Percentiles rank a stretch among this genome's conserved stretches.
phyloP scores from a whole-genome alignment of 768 basidiomycete genomes.

The Termitomyces sp. region DNA sequence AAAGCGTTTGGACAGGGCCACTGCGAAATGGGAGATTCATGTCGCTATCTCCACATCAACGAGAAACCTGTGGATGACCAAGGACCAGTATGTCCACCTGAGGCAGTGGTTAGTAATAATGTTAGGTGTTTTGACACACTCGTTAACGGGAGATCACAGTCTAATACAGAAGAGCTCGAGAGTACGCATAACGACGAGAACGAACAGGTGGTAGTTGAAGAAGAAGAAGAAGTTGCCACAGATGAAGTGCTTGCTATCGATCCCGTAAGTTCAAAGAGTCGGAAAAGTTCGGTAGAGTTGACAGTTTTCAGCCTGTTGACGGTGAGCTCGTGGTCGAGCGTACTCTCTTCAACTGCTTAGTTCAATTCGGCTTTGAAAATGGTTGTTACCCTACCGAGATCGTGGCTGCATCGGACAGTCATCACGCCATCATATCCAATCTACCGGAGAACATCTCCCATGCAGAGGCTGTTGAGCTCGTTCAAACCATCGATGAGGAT shows the following conservation, averaged over 20 bases:
- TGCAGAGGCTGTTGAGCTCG: slow-evolving; percentile 25
- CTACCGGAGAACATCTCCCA: slow-evolving; percentile 27
- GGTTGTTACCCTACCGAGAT: slow-evolving; percentile 24
- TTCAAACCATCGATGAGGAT: slow-evolving; percentile 20
- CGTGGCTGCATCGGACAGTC: slow-evolving; percentile 30
- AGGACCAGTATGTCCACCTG: background rate
- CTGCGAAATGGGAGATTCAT: slow-evolving; percentile 25
- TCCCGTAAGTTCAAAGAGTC: background rate
- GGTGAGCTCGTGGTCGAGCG: slow-evolving; percentile 15
- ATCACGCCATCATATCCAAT: slow-evolving; percentile 31
- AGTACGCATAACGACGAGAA: background rate
- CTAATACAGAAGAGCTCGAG: background rate
- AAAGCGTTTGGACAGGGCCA: slow-evolving; percentile 30
- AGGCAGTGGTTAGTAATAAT: background rate
- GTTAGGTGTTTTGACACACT: background rate
- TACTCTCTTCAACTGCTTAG: slow-evolving; percentile 20
- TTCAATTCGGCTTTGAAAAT: slow-evolving; percentile 28
- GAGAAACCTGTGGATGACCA: slow-evolving; percentile 8
- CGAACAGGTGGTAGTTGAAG: background rate
- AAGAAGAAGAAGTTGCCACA: background rate
- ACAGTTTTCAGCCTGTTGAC: background rate
- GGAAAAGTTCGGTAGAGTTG: background rate
- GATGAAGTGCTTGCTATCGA: background rate
- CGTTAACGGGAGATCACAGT: background rate
- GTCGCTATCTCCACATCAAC: slow-evolving; percentile 24